phyloP scores from a whole-genome alignment of 257 asterid species.

The Apocynum venetum region DNA sequence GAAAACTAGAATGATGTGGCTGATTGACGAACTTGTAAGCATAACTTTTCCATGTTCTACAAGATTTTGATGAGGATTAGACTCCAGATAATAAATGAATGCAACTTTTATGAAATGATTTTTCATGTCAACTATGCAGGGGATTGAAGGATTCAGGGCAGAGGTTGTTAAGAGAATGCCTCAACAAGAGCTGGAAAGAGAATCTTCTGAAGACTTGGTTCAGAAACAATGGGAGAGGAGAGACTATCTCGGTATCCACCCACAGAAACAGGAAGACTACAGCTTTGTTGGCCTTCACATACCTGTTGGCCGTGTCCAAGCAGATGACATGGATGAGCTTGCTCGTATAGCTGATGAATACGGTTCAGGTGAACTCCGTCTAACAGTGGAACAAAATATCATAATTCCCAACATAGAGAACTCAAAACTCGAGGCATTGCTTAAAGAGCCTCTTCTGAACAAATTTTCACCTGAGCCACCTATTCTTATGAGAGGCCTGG shows the following conservation, averaged over 20 bases:
- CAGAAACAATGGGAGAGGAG: conserved; percentile 70
- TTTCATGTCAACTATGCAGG: conserved; percentile 39
- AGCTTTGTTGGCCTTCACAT: conserved; percentile 84
- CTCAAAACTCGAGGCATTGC: conserved; percentile 56
- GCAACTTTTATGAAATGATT: neutral
- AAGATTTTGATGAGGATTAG: neutral
- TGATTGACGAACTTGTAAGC: conserved; percentile 94
- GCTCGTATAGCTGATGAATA: conserved; percentile 73
- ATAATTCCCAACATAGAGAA: conserved; percentile 68
- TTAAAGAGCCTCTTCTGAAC: conserved; percentile 57
- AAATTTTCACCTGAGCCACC: conserved; percentile 70
- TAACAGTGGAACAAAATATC: conserved; percentile 90
- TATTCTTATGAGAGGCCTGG: conserved; percentile 73
- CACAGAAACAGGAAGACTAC: conserved; percentile 78
- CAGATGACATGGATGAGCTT: conserved; percentile 88
- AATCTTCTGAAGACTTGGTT: conserved; percentile 71
- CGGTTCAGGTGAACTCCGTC: conserved; percentile 86
- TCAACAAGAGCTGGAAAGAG: conserved; percentile 47
- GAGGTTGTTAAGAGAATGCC: conserved; percentile 92
- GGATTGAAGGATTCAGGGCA: conserved; percentile 79
- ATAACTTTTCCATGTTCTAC: neutral
- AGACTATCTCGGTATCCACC: conserved; percentile 74
- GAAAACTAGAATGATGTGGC: conserved; percentile 98
- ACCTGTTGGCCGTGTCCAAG: conserved; percentile 91
- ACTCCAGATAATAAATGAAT: neutral